Conservation (phyloP, 495 filamentous ascomycete genomes). For the Xylaria longipes region DNA sequence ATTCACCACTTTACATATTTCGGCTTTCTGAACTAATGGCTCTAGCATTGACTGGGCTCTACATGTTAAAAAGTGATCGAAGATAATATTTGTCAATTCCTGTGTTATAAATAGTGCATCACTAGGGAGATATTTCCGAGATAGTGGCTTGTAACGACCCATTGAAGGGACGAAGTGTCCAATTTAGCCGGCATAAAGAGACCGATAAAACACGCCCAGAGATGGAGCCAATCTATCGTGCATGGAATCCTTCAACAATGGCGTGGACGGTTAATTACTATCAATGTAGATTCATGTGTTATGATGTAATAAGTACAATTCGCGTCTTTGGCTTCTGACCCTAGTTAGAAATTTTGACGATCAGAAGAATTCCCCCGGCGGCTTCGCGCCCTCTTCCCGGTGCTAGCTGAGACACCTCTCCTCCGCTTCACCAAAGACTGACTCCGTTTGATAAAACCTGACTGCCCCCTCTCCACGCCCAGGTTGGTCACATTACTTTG, state of each 20-base stretch:
- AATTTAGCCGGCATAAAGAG: background rate
- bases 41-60: background rate
- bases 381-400: background rate
- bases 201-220: background rate
- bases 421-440: background rate
- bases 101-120: background rate
- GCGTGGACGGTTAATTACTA: background rate
- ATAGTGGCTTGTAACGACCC: background rate
- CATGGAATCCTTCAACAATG: background rate
- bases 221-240: background rate
- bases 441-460: background rate
- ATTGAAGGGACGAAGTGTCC: background rate
- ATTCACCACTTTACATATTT: background rate
- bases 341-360: background rate
- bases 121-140: background rate
- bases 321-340: background rate
- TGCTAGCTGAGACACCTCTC: background rate
- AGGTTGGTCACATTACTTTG: background rate
- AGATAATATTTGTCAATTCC: background rate
- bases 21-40: background rate
- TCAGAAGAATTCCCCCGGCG: background rate
- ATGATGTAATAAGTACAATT: constrained; percentile 10
- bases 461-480: background rate
- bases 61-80: background rate
- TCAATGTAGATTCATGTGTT: background rate